phyloP scores from a whole-genome alignment of 2,329 filamentous ascomycete species.

The Madurella mycetomatis region DNA sequence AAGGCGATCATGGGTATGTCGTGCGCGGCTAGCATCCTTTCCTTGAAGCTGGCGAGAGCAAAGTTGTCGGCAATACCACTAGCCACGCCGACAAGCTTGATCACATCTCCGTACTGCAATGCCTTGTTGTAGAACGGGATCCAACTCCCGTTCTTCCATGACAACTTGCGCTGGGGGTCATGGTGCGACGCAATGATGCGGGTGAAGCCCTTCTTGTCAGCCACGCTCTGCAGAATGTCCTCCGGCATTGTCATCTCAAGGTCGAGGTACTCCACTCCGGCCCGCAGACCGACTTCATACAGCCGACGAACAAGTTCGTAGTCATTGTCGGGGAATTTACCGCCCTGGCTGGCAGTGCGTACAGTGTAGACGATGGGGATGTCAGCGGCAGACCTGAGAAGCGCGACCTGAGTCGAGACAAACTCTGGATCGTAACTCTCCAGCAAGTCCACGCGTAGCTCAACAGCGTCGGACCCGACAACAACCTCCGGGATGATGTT shows the following conservation, averaged over 20 bases:
- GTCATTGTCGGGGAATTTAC: slow-evolving; percentile 75
- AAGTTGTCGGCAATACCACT: slow-evolving; percentile 79
- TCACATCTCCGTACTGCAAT: slow-evolving; percentile 82
- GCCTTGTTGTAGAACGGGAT: slow-evolving; percentile 85
- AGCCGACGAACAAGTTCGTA: slow-evolving; percentile 67
- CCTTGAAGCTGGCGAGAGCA: slow-evolving; percentile 75
- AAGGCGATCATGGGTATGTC: slow-evolving; percentile 85
- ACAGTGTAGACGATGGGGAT: slow-evolving; percentile 91
- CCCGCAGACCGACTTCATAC: slow-evolving; percentile 72
- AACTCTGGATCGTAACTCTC: slow-evolving; percentile 72
- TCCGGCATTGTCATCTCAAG: slow-evolving; percentile 84
- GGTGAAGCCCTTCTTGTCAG: slow-evolving; percentile 63
- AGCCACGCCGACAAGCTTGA: slow-evolving; percentile 88
- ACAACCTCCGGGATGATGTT: slow-evolving; percentile 66
- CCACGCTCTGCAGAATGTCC: slow-evolving; percentile 65
- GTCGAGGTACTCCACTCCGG: slow-evolving; percentile 90
- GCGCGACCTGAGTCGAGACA: slow-evolving; percentile 73
- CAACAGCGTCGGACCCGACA: slow-evolving; percentile 86
- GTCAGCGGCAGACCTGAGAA: slow-evolving; percentile 66
- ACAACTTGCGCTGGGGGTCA: slow-evolving; percentile 71
- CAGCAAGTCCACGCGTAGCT: slow-evolving; percentile 87
- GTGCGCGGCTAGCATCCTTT: slow-evolving; percentile 66
- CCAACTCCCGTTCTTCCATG: slow-evolving; percentile 93
- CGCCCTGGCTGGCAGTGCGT: slow-evolving; percentile 79
- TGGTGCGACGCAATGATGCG: slow-evolving; percentile 95